phyloP scores from a whole-genome alignment of 2,329 filamentous ascomycete genomes.

The Penicillium sp. region DNA sequence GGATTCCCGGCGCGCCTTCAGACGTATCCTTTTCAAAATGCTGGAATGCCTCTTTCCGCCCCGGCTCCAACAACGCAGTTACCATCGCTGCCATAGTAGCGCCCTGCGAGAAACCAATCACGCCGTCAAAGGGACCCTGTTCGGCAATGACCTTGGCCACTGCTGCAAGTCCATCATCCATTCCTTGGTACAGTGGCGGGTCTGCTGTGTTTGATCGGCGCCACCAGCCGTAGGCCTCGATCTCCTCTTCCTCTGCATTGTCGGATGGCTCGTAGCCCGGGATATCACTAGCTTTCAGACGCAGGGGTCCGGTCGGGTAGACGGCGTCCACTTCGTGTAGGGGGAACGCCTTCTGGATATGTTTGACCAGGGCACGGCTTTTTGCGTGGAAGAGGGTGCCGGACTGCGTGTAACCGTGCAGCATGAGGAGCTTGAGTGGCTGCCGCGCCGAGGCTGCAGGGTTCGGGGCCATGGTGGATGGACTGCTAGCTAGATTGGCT shows the following conservation, averaged over 20 bases:
- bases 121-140: slow-evolving; percentile 70
- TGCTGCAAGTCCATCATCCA: slow-evolving; percentile 65
- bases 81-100: slow-evolving; percentile 71
- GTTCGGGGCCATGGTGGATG: slow-evolving; percentile 15
- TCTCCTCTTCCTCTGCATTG: slow-evolving; percentile 46
- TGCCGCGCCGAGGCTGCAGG: slow-evolving; percentile 17
- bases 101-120: slow-evolving; percentile 81
- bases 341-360: slow-evolving; percentile 70
- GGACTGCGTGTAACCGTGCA: slow-evolving; percentile 89
- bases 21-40: slow-evolving; percentile 27
- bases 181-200: slow-evolving; percentile 62
- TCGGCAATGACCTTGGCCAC: slow-evolving; percentile 63
- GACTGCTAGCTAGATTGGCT: neutral
- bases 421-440: slow-evolving; percentile 67
- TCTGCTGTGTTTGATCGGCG: slow-evolving; percentile 61
- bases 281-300: slow-evolving; percentile 63
- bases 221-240: slow-evolving; percentile 84
- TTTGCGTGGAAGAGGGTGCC: slow-evolving; percentile 82
- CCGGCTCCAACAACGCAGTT: slow-evolving; percentile 66
- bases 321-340: slow-evolving; percentile 58
- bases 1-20: slow-evolving; percentile 39
- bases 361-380: slow-evolving; percentile 81
- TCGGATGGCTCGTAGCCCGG: slow-evolving; percentile 61
- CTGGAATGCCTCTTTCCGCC: slow-evolving; percentile 49
- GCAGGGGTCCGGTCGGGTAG: slow-evolving; percentile 69